Evolutionary conservation across 306 rosid species (phyloP).

Genomic region (Quercus rubra): DNA sequence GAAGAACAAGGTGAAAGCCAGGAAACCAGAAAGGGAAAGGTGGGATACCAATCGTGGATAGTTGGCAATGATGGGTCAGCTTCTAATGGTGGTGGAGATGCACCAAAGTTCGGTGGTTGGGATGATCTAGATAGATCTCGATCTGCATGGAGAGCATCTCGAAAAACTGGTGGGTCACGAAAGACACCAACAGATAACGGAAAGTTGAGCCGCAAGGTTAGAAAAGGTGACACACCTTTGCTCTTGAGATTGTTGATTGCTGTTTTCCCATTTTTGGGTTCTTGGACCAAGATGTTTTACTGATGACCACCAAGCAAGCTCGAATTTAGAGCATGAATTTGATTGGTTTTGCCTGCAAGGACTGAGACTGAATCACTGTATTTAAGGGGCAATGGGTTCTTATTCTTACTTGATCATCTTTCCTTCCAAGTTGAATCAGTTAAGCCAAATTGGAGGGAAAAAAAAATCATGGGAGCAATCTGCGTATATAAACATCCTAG

Average conservation of each 20-base stretch:
- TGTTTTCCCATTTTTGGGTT: slow-evolving; percentile 81
- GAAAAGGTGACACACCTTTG: slow-evolving; percentile 69
- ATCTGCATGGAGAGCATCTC: slow-evolving; percentile 33
- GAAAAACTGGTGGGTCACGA: slow-evolving; percentile 22
- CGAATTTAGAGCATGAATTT: slow-evolving; percentile 7
- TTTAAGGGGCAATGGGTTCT: background rate
- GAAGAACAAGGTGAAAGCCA: slow-evolving; percentile 37
- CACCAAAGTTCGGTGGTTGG: slow-evolving; percentile 75
- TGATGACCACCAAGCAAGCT: background rate
- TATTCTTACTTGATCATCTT: background rate
- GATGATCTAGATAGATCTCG: slow-evolving; percentile 72
- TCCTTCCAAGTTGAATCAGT: slow-evolving; percentile 10
- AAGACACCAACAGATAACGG: slow-evolving; percentile 36
- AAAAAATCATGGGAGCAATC: background rate
- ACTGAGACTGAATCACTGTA: background rate
- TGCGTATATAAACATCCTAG: background rate
- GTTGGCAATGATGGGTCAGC: slow-evolving; percentile 46
- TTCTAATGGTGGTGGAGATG: slow-evolving; percentile 27
- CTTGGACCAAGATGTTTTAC: slow-evolving; percentile 86
- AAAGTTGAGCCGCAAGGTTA: slow-evolving; percentile 64
- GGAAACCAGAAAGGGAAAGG: slow-evolving; percentile 36
- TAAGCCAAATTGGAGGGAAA: background rate
- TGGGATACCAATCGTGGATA: slow-evolving; percentile 74
- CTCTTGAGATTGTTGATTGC: slow-evolving; percentile 81
- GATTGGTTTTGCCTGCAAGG: slow-evolving; percentile 21